A percentile compares a stretch with the other conserved stretches of the same genome.
phyloP scores from a whole-genome alignment of 2,329 filamentous ascomycete genomes.

The Penicillium hesseltinei region DNA sequence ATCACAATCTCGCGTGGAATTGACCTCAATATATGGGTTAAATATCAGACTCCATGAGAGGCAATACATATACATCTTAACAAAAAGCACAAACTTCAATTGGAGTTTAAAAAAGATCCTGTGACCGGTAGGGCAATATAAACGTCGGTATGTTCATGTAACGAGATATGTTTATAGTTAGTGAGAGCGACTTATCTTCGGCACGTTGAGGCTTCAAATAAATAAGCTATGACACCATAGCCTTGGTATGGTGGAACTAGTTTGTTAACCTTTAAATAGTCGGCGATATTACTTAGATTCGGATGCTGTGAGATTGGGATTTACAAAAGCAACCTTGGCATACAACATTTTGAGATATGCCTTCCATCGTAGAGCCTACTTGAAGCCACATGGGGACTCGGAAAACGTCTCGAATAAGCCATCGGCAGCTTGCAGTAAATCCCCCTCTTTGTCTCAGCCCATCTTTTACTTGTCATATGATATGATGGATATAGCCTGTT shows the following conservation, averaged over 20 bases:
- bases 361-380: not conserved
- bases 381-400: not conserved
- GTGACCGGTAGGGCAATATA: no score
- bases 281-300: not conserved
- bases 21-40: not conserved
- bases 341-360: not conserved
- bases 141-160: not conserved
- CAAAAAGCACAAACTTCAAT: not conserved
- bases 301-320: not conserved
- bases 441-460: not conserved
- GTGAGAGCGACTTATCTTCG: not conserved
- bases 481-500: not conserved
- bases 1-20: not conserved
- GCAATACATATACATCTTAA: not conserved
- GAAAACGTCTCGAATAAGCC: not conserved
- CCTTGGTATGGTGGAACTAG: not conserved
- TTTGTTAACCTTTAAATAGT: not conserved
- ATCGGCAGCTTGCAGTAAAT: not conserved
- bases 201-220: not conserved
- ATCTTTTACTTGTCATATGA: not conserved
- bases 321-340: not conserved
- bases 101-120: not conserved
- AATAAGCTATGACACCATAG: not conserved
- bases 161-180: not conserved
- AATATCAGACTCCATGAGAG: not conserved